Base-by-base conservation (phyloP, 805 yeast species). In the Zygoascus bituminiphila region DNA sequence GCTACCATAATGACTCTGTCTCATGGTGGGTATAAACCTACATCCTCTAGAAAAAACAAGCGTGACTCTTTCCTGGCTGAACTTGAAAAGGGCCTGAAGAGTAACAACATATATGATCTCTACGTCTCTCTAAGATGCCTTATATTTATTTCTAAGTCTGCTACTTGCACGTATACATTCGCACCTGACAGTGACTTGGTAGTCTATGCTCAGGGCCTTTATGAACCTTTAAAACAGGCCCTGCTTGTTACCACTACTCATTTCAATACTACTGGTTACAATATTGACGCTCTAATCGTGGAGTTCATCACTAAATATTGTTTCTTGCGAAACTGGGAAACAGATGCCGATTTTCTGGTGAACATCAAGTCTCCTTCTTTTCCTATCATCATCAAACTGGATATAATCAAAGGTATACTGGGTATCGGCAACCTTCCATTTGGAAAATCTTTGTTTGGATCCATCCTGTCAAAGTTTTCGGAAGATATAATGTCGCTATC, bases 111-210 rank as follows among this genome's bases (percentile, higher is more conserved):
- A 9, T 23, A 29, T 10, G 51, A 51, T 5, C 21, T 41, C 36
- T 36, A 45, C 5, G 31, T 29, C 15, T 50, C 54, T 1, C 35
- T 48, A 9, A 31, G 37, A 7, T 47, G 52, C 42, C 48, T 41
- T 22, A 26, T 54, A 9, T 42, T 22, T n/a, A 25, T 55, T 6
- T 49, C 49, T 1, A 45, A 47, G 17, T 54, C 55, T n/a, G 56
- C 55, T 15, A 42, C 56, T n/a, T 38, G 47, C 23, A 33, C 52
- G 14, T 45, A 42, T 23, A 41, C 37, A 10, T 25, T 42, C 4
- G 54, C 45, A 10, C 50, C 53, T 4, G 17, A 29, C 9, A 42
- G 46, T 17, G 44, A 51, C 10, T 20, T 49, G 20, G 51, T 51
- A 4, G 36, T 24, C 9, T 44, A 39, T 15, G 42, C 51, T n/a